phyloP scores from a whole-genome alignment of 1,139 yeast genomes.

The Hyphopichia pseudoburtonii region DNA sequence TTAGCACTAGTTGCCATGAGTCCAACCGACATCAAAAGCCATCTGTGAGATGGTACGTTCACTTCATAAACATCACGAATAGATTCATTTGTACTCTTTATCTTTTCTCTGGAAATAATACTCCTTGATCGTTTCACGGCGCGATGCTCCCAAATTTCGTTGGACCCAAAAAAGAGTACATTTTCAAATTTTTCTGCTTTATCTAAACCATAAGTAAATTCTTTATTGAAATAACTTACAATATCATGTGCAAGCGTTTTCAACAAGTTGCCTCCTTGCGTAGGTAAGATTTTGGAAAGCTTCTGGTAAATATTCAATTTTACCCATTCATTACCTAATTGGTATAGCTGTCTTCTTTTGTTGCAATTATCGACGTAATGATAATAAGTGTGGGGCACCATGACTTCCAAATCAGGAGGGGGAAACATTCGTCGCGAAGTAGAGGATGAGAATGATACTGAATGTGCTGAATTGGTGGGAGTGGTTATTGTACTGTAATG shows the following conservation, averaged over 20 bases:
- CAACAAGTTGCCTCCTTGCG: conserved; percentile 37
- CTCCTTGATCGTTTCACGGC: too few species aligned
- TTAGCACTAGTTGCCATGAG: conserved; percentile 20
- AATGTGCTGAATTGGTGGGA: too few species aligned
- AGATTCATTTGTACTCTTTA: too few species aligned
- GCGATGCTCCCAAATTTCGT: conserved; percentile 7
- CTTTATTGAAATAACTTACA: conserved; percentile 35
- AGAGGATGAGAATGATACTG: too few species aligned
- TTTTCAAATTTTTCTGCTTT: conserved; percentile 22
- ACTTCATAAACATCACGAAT: too few species aligned
- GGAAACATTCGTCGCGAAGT: too few species aligned
- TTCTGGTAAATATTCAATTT: conserved; percentile 36
- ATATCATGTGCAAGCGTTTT: conserved; percentile 38
- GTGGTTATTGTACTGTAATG: too few species aligned
- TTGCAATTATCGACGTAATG: too few species aligned
- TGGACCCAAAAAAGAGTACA: conserved; percentile 19
- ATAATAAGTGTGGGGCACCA: too few species aligned
- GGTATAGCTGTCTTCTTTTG: conserved; percentile 25
- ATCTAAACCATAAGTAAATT: conserved; percentile 18
- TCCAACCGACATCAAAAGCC: conserved; percentile 1
- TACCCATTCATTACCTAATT: conserved; percentile 37
- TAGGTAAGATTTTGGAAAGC: conserved; percentile 27
- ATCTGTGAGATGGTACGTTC: too few species aligned
- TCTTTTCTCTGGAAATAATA: too few species aligned
- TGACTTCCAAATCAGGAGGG: too few species aligned